Percentiles rank a stretch among this genome's conserved stretches.
phyloP scores from a whole-genome alignment of 225 moss, liverwort and hornwort species.

The Polytrichum formosum region DNA sequence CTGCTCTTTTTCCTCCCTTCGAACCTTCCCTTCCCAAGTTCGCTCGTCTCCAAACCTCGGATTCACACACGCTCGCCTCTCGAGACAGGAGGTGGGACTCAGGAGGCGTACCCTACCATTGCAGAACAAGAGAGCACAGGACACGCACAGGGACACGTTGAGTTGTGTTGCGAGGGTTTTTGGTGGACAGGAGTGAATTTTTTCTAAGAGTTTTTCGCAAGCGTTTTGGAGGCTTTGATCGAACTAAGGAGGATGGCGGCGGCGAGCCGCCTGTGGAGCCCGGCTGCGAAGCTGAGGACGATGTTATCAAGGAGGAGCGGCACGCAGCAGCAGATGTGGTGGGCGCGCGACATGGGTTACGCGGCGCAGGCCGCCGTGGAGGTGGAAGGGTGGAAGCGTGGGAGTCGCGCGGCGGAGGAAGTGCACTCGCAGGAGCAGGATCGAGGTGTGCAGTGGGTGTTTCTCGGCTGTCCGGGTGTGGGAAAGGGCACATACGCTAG shows the following conservation, averaged over 20 bases:
- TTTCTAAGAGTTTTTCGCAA: no score
- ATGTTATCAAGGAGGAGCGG: conserved; percentile 5
- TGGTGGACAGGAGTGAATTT: no score
- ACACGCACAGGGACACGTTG: no score
- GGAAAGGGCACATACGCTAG: conserved; percentile 91
- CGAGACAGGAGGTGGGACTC: no score
- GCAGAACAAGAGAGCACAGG: no score
- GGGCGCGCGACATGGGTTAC: conserved; percentile 63
- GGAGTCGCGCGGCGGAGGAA: conserved; percentile 43
- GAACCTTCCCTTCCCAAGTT: no score
- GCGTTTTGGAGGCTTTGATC: conserved; percentile 16
- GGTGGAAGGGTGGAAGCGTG: conserved; percentile 57
- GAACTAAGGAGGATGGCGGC: conserved; percentile 23
- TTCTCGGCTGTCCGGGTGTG: conserved; percentile 84
- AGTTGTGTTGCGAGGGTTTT: no score
- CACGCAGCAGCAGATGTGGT: conserved; percentile 12
- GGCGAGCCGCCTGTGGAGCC: conserved; percentile 53
- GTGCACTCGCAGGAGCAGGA: conserved; percentile 66
- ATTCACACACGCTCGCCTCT: no score
- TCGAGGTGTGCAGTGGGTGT: conserved; percentile 95
- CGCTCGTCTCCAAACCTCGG: no score
- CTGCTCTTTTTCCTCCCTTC: no score
- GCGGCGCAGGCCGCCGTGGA: conserved; percentile 76
- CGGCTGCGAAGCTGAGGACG: conserved; percentile 11
- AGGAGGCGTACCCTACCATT: no score